phyloP scores from a whole-genome alignment of 345 rosid genomes.

The Aquilaria sinensis region DNA sequence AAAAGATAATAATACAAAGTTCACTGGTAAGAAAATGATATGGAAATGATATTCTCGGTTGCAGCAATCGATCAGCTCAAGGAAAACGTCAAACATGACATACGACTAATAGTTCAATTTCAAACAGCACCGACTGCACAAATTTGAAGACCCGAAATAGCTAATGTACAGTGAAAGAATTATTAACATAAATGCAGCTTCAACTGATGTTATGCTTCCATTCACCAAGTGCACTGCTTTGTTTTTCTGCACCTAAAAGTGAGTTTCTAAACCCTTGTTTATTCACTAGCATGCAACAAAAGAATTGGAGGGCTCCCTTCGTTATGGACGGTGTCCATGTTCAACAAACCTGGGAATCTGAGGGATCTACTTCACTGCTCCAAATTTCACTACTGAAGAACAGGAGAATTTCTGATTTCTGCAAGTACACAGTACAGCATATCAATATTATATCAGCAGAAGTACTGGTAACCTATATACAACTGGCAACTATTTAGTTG shows the following conservation, averaged over 20 bases:
- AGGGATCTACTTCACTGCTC: background rate
- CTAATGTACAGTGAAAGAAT: background rate
- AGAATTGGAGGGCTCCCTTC: background rate
- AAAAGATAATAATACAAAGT: too few species aligned
- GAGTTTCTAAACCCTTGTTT: background rate
- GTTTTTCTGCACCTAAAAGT: background rate
- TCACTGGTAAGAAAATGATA: background rate
- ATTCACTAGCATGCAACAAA: background rate
- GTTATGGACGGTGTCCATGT: background rate
- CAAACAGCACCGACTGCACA: background rate
- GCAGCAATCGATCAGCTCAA: background rate
- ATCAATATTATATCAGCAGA: too few species aligned
- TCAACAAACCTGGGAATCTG: background rate
- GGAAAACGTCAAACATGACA: background rate
- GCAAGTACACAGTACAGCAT: slow-evolving; percentile 5
- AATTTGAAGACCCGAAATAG: background rate
- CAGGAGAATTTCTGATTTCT: background rate
- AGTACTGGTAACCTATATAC: too few species aligned
- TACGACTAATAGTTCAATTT: background rate
- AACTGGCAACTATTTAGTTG: too few species aligned
- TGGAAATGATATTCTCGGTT: slow-evolving; percentile 18
- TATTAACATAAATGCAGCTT: background rate
- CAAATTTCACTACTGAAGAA: background rate
- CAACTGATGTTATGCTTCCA: background rate
- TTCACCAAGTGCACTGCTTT: slow-evolving; percentile 3